These are phyloP conservation scores for Globisporangium takayamanum DNA, from an alignment of 352 stramenopile genomes.

Conservation along the genomic window DNA sequence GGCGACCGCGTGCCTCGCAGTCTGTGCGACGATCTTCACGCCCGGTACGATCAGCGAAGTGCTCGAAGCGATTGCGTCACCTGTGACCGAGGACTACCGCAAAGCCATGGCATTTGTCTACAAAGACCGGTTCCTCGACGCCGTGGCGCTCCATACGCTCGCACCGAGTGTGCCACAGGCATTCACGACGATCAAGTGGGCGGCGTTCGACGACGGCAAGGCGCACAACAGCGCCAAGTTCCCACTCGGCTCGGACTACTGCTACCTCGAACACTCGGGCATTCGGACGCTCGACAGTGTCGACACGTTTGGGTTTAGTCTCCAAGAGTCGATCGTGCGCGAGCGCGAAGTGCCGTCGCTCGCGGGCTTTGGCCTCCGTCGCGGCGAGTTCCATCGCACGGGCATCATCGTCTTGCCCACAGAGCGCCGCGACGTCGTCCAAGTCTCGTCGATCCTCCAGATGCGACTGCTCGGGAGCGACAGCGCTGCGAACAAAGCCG, in stretches of 20 bases:
- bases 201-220: slow-evolving; percentile 47
- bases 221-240: slow-evolving; percentile 21
- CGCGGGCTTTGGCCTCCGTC: slow-evolving; percentile 40
- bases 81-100: slow-evolving; percentile 62
- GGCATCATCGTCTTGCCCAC: slow-evolving; percentile 61
- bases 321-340: slow-evolving; percentile 61
- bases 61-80: slow-evolving; percentile 54
- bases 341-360: slow-evolving; percentile 55
- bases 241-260: slow-evolving; percentile 55
- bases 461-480: slow-evolving; percentile 30
- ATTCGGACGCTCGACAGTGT: slow-evolving; percentile 22
- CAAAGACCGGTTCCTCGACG: slow-evolving; percentile 50
- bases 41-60: slow-evolving; percentile 55
- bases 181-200: slow-evolving; percentile 74
- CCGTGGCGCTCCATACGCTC: slow-evolving; percentile 51
- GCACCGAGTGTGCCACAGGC: slow-evolving; percentile 25
- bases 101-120: slow-evolving; percentile 63
- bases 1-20: slow-evolving; percentile 41
- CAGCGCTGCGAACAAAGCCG: slow-evolving; percentile 18
- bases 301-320: slow-evolving; percentile 43
- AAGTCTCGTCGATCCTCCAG: slow-evolving; percentile 61
- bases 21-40: slow-evolving; percentile 51
- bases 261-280: slow-evolving; percentile 69
- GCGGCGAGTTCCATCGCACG: slow-evolving; percentile 51
- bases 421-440: slow-evolving; percentile 46